Percentiles rank a stretch among this genome's conserved stretches.
Evolutionary conservation across 495 filamentous ascomycete genomes (phyloP).

Genomic region (Wilcoxina mikolae): DNA sequence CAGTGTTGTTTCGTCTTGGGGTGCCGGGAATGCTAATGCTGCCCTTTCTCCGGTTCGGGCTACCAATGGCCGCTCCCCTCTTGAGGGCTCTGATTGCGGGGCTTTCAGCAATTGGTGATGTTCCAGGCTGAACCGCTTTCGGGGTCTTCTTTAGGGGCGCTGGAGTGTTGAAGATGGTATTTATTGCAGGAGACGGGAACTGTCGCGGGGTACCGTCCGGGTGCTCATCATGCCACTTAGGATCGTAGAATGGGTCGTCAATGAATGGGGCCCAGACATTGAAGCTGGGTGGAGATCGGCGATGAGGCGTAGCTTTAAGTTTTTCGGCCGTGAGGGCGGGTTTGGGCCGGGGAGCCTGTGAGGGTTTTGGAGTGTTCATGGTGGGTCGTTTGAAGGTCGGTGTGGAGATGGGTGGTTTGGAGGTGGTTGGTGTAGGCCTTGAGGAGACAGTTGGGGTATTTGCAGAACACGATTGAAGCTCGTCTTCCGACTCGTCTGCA

Average conservation of each 20-base stretch:
- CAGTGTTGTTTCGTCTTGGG: background rate
- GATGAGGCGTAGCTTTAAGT: background rate
- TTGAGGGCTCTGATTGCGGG: background rate
- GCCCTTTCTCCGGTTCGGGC: background rate
- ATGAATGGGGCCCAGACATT: constrained; percentile 16
- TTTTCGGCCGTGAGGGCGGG: background rate
- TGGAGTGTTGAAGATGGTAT: background rate
- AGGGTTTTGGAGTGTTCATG: background rate
- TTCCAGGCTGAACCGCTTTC: background rate
- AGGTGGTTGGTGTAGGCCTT: background rate
- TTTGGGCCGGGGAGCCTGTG: background rate
- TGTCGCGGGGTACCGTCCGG: constrained; percentile 22
- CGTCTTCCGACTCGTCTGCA: background rate
- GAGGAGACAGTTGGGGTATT: background rate
- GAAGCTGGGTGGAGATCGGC: background rate
- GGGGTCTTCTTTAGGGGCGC: background rate
- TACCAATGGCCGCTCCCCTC: background rate
- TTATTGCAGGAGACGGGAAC: no score
- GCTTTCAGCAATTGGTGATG: background rate
- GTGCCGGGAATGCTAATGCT: background rate
- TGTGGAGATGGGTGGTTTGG: background rate
- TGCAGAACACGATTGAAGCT: background rate
- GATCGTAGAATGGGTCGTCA: constrained; percentile 20
- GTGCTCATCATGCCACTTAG: constrained; percentile 22
- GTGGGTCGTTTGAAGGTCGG: background rate